A percentile compares a stretch with the other conserved stretches of the same genome.
phyloP scores from a whole-genome alignment of 129 eudicot species.

The Flaveria brownii region DNA sequence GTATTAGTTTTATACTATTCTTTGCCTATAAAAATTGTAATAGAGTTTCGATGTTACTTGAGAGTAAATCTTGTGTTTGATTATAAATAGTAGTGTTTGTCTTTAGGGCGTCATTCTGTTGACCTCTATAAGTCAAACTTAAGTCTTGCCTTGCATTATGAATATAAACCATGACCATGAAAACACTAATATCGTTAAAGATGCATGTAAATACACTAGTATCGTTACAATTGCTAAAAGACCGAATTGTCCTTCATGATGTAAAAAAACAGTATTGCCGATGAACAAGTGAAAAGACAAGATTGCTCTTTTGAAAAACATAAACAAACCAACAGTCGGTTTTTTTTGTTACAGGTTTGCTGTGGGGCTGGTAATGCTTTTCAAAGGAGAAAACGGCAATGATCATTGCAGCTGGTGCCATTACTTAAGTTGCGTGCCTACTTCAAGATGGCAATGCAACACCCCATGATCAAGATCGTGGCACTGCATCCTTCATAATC shows the following conservation, averaged over 20 bases:
- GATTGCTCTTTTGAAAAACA: conserved; percentile 1
- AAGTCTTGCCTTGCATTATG: not conserved
- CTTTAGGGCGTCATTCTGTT: not conserved
- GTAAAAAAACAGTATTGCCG: not conserved
- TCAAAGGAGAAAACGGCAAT: conserved; percentile 72
- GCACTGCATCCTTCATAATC: not conserved
- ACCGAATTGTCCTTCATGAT: not conserved
- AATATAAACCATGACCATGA: not conserved
- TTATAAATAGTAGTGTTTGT: not conserved
- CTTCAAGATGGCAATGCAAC: conserved; percentile 82
- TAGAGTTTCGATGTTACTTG: not conserved
- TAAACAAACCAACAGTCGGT: not conserved
- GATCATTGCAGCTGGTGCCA: conserved; percentile 94
- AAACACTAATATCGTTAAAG: not conserved
- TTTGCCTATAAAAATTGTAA: not conserved
- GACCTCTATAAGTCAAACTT: conserved; percentile 10
- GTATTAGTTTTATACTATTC: not conserved
- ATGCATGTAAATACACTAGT: conserved; percentile 4
- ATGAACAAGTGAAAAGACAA: conserved; percentile 2
- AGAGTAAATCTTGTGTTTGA: conserved; percentile 13
- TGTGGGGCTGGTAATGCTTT: conserved; percentile 71
- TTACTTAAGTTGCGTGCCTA: conserved; percentile 81
- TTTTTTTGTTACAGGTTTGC: conserved; percentile 48
- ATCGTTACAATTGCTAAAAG: not conserved
- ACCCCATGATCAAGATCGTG: conserved; percentile 36